phyloP scores from a whole-genome alignment of 495 filamentous ascomycete genomes.

The Neurospora tetrasperma region DNA sequence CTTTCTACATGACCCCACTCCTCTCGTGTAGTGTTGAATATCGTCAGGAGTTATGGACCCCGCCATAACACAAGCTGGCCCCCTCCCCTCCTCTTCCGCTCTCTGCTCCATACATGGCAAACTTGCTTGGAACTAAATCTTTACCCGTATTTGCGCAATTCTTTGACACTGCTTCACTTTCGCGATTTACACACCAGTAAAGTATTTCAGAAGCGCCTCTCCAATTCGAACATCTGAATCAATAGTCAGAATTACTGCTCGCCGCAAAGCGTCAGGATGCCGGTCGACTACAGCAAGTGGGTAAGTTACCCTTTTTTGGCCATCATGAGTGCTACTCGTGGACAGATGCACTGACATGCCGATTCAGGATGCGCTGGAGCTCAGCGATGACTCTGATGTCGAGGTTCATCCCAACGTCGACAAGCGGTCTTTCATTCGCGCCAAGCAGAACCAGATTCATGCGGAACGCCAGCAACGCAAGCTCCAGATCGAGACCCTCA shows the following conservation, averaged over 20 bases:
- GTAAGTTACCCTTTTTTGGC: conserved; percentile 29
- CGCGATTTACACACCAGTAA: neutral
- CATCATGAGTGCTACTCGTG: neutral
- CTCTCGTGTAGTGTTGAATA: too few relatives aligned
- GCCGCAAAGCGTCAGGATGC: conserved; percentile 47
- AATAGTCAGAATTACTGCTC: neutral
- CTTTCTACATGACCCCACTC: neutral
- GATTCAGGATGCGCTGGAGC: conserved; percentile 71
- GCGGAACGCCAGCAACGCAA: conserved; percentile 73
- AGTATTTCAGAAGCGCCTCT: neutral
- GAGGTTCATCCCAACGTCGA: conserved; percentile 99
- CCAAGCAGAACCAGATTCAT: conserved; percentile 96
- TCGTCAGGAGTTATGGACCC: neutral
- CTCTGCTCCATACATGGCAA: neutral
- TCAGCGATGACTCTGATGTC: conserved; percentile 95
- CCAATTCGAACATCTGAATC: neutral
- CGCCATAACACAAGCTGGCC: neutral
- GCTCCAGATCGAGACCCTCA: conserved; percentile 79
- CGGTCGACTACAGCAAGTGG: conserved; percentile 94
- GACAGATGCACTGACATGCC: neutral
- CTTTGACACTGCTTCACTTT: neutral
- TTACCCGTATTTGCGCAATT: neutral
- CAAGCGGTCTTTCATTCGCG: conserved; percentile 95
- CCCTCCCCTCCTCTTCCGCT: neutral
- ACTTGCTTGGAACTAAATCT: neutral